A percentile compares a stretch with the other conserved stretches of the same genome.
Conservation (phyloP, 371 early-diverging fungal genomes). For the Mortierella sp. region DNA sequence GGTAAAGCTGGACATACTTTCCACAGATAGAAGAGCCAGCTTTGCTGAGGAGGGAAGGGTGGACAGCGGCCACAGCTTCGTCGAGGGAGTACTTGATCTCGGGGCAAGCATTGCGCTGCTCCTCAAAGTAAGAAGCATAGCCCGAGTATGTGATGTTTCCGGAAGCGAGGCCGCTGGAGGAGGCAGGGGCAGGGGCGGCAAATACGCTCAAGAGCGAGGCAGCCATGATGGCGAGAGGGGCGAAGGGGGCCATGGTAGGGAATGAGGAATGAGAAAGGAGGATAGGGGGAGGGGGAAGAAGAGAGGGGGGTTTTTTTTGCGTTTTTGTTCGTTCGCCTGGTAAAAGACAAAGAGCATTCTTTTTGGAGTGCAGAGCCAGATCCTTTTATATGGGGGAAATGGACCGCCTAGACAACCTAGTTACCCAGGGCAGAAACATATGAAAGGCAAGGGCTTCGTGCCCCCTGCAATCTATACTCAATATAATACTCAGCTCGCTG, state of each 20-base stretch:
- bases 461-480: too few species aligned
- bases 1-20: constrained; percentile 37
- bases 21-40: constrained; percentile 25
- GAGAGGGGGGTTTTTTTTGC: too few species aligned
- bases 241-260: constrained; percentile 27
- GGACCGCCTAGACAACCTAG: too few species aligned
- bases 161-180: neutral
- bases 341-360: neutral
- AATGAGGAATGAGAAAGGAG: neutral
- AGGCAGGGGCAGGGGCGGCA: constrained; percentile 19
- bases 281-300: neutral
- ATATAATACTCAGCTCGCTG: too few species aligned
- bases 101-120: constrained; percentile 23
- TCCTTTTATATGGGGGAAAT: too few species aligned
- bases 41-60: constrained; percentile 20
- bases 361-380: neutral
- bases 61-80: constrained; percentile 30
- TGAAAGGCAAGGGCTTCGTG: neutral
- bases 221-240: constrained; percentile 18
- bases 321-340: neutral
- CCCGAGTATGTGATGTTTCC: constrained; percentile 23
- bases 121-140: constrained; percentile 12
- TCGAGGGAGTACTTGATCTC: constrained; percentile 30
- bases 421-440: too few species aligned
- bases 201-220: constrained; percentile 23